phyloP scores from a whole-genome alignment of 2,329 filamentous ascomycete genomes.

The Ceratocystiopsis minuta region DNA sequence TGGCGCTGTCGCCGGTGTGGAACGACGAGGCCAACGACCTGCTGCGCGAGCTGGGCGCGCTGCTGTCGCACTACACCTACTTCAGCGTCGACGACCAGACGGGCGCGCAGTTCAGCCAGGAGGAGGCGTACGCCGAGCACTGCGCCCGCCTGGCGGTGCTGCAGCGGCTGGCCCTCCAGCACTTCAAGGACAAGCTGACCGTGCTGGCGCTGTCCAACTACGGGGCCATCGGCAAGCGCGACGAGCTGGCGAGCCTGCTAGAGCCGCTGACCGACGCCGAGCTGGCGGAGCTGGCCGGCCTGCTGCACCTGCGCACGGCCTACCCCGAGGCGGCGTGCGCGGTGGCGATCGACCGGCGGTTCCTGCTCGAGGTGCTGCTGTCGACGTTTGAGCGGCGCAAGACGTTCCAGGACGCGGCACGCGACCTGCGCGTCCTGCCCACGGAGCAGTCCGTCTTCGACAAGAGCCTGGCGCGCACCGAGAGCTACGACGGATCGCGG shows the following conservation, averaged over 20 bases:
- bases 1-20: constrained; percentile 63
- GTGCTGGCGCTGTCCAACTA: constrained; percentile 86
- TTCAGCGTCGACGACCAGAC: constrained; percentile 89
- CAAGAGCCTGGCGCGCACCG: constrained; percentile 56
- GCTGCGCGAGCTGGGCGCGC: constrained; percentile 58
- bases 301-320: constrained; percentile 61
- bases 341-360: constrained; percentile 43
- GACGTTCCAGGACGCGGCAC: constrained; percentile 66
- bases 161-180: constrained; percentile 58
- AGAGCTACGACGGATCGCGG: constrained; percentile 69
- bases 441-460: constrained; percentile 75
- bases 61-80: constrained; percentile 73
- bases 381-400: constrained; percentile 57
- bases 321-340: constrained; percentile 54
- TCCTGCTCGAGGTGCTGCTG: constrained; percentile 55
- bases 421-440: constrained; percentile 57
- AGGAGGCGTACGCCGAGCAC: constrained; percentile 64
- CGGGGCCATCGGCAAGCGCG: constrained; percentile 63
- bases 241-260: constrained; percentile 62
- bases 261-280: constrained; percentile 57
- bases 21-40: constrained; percentile 56
- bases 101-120: constrained; percentile 52
- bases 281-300: constrained; percentile 45
- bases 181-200: constrained; percentile 81
- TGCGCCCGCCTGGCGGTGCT: constrained; percentile 60